Evolutionary conservation across 2,329 filamentous ascomycete genomes (phyloP), one percentile per base, ranked within the genome.

Genomic region (Aspergillus neotritici): DNA sequence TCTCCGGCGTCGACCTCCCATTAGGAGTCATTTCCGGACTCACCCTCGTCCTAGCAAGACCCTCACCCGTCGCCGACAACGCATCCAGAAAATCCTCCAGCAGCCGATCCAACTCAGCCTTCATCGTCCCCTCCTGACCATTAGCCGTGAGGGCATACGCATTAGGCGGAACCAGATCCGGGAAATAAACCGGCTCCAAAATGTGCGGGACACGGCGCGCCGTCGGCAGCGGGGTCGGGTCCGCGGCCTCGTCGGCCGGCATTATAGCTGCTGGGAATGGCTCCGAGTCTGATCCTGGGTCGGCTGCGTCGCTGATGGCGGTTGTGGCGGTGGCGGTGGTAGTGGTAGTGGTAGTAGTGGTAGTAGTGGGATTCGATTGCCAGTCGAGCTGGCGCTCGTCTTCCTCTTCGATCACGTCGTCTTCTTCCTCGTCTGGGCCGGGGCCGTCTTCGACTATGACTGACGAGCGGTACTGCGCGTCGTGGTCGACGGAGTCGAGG

Each of bases 361-460:
- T 25, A 8, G 21, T 8, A 25, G 21, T 25, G 6, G 40, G 15
- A 15, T 48, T 50, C 9, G 56, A 46, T 8, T 51, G 52, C 61
- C 57, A 57, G 31, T 36, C 14, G 2, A 53, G 49, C 10, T 77
- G 5, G 66, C 70, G 12, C 54, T 80, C 14, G 69, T 79, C 38
- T 75, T 80, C 54, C 71, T 80, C 40, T 68, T 80, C 42, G 21
- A 25, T 25, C 21, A 25, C 21, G 21, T 25, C 21, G 21, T 80
- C 14, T 69, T 79, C 38, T 75, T 80, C 54, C 71, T 80, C 40
- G 69, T 80, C 42, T 70, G 76, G 67, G 55, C 73, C 46, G 62
- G 80, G 62, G 66, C 77, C 49, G 66, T 77, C 43, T 0, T 80
- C 73, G 0, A 77, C 68, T 67, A 77, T 2, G 78, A 78, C 44